These are phyloP conservation scores for Globisporangium camurandrum DNA, from an alignment of 352 stramenopile species.

Conservation along the genomic window DNA sequence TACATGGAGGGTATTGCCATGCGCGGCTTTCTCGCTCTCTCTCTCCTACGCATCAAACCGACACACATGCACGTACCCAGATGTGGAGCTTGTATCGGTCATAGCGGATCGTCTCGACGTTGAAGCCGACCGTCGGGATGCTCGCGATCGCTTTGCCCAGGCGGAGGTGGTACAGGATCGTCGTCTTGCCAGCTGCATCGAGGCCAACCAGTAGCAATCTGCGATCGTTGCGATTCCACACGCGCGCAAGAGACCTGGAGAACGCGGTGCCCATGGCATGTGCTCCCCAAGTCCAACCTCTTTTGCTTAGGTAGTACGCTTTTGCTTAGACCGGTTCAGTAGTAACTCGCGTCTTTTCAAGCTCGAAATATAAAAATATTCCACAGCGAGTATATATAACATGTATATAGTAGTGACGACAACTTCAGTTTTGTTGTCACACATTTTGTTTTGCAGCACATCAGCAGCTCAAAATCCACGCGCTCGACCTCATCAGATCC, in stretches of 20 bases:
- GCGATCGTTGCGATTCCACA: constrained; percentile 74
- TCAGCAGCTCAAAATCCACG: no score
- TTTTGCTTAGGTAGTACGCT: no score
- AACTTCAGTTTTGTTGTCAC: no score
- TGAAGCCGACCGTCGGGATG: constrained; percentile 79
- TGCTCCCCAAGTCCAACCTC: no score
- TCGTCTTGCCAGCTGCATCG: constrained; percentile 74
- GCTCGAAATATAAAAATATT: no score
- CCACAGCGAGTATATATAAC: no score
- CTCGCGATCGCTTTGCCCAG: constrained; percentile 71
- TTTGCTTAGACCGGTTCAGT: no score
- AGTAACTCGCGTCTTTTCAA: no score
- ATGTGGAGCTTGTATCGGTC: constrained; percentile 73
- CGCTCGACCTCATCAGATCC: background rate
- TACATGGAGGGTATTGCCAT: no score
- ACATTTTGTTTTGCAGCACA: no score
- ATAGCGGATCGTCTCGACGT: constrained; percentile 72
- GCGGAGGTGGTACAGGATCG: constrained; percentile 73
- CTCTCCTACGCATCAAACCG: background rate
- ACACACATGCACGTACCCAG: constrained; percentile 30
- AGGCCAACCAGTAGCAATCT: constrained; percentile 69
- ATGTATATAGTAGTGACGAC: no score
- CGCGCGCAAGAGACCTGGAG: constrained; percentile 55
- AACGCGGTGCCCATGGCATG: constrained; percentile 69
- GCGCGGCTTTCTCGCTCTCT: no score